Evolutionary conservation across 2,329 filamentous ascomycete genomes (phyloP).

Genomic region (Knufia petricola): DNA sequence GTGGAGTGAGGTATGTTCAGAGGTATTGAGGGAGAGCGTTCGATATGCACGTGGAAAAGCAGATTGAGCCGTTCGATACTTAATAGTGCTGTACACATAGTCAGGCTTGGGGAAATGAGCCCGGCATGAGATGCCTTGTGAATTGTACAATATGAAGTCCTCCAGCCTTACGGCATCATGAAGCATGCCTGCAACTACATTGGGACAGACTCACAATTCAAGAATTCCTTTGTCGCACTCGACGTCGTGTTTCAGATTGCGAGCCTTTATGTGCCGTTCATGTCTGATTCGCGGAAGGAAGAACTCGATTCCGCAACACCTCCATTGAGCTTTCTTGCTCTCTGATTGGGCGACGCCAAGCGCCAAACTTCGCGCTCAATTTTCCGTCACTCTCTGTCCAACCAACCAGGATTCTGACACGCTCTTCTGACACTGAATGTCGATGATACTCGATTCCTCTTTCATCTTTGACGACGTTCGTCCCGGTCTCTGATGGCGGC

Average conservation of each 20-base stretch:
- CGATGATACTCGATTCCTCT: not conserved
- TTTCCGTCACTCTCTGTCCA: slow-evolving; percentile 3
- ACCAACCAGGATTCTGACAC: slow-evolving; percentile 2
- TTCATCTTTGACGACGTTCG: not conserved
- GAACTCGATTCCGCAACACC: not conserved
- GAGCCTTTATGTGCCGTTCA: not conserved
- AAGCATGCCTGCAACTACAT: not conserved
- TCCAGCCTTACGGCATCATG: not conserved
- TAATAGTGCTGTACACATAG: no score
- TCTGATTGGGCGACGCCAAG: slow-evolving; percentile 1
- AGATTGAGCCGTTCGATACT: not conserved
- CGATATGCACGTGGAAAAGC: not conserved
- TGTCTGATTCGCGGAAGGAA: not conserved
- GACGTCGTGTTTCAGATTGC: slow-evolving; percentile 3
- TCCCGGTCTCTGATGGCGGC: not conserved
- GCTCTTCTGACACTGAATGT: not conserved
- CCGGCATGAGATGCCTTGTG: not conserved
- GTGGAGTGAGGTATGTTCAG: slow-evolving; percentile 16
- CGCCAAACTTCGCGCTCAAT: slow-evolving; percentile 2
- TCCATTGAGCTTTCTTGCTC: not conserved
- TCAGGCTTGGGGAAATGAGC: no score
- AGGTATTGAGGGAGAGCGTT: slow-evolving; percentile 12
- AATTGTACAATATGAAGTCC: not conserved
- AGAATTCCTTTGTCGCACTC: not conserved
- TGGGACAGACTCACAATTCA: slow-evolving; percentile 2